Base-by-base conservation (phyloP, 2,329 filamentous ascomycete species). In the Sclerotinia subarctica region DNA sequence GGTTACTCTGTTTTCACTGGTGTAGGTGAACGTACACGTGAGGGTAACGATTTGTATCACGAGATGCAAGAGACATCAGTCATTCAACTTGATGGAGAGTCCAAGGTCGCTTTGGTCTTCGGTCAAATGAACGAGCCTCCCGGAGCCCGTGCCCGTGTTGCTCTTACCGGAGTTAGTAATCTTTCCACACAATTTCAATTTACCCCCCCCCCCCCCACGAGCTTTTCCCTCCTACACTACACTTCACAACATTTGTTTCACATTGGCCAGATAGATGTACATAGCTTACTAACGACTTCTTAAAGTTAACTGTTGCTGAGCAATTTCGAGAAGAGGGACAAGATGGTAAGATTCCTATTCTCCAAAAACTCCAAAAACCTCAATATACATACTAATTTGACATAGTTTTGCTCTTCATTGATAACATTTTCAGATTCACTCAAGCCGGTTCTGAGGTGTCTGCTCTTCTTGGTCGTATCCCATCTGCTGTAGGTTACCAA, bases 51-150 rank as follows among this genome's bases (percentile, higher is more conserved):
- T 90, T 84, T 99, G 88, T 99, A 99, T 91, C 94, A 99, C 86
- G 95, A 99, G 89, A 99, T 99, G 95, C 95, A 98, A 88, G 94
- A 99, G 86, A 99, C 95, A 77, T 93, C 92, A 80, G 95, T 99
- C 88, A 99, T 99, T 84, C 90, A 99, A 84, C 93, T 99, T 76
- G 95, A 99, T 75, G 95, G 95, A 83, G 94, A 97, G 79, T 98
- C 95, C 82, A 99, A 99, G 91, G 95, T 98, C 86, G 93, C 95
- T 74, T 86, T 99, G 77, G 95, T 99, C 77, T 99, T 99, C 86
- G 95, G 95, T 88, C 95, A 99, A 88, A 99, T 99, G 95, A 99
- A 99, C 89, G 95, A 99, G 87, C 95, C 95, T 82, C 95, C 95
- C 74, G 95, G 95, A 88, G 95, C 95, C 80, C 95, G 95, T 93